Evolutionary conservation across 1,139 yeast species (phyloP), one percentile per base, ranked within the genome.

Genomic region (Kluyveromyces marxianus): DNA sequence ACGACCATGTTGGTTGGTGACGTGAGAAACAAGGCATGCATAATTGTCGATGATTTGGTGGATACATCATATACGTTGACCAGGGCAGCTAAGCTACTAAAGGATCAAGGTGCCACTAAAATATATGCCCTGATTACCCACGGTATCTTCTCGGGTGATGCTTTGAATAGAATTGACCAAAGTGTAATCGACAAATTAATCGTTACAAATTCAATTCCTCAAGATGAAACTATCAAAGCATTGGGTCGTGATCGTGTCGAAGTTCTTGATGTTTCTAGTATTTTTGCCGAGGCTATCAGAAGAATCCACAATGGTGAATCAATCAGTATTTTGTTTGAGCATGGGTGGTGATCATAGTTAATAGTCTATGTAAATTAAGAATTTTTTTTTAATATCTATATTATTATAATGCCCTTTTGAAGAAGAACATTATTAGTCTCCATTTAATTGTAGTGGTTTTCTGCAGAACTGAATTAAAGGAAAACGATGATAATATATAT

Each of bases 291-390:
- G 65, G 92, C 97, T 2, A 88, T 92, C 43, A 75, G 99, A 65
- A 75, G 99, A 65, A 90, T 92, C 41, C 96, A 92, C 66, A 92
- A 92, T 57, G 99, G 99, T 54, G 99, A 92, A 70, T 81, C 92
- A 29, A 96, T 92, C 25, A 83, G 95, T 24, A 84, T 89, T 87
- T 72, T 92, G 51, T 92, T 92, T 68, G 96, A 89, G 60, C 90
- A 87, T 58, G 90, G 88, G 2, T 81, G 86, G 83, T 79, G 57
- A 55, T n/a, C n/a, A 10, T 7, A 5, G 25, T 14, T 33, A 33
- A 14, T 24, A n/a, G 25, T 31, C 24, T 38, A 26, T 39, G 21
- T n/a, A 28, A 21, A 33, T 14, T 14, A 14, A 14, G 21, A 14
- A 14, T 14, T 14, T 14, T 14, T 14, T 14, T 14, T 14, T 14